Conservation (phyloP, 2,329 filamentous ascomycete genomes). For the Clarireedia hainanense region DNA sequence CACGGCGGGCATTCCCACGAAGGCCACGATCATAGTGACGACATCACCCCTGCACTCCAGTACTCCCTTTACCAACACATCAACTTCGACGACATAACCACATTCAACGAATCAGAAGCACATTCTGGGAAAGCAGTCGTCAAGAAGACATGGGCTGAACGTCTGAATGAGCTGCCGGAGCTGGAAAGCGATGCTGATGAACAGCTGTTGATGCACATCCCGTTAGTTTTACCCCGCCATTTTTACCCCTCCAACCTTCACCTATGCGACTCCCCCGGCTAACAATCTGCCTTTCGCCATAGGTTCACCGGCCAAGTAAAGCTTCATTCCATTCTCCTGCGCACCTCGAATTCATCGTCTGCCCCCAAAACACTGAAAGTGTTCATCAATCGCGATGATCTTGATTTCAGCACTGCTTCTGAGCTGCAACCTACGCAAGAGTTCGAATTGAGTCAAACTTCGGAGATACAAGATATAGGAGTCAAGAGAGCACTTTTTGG, state of each 20-base stretch:
- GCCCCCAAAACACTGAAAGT: slow-evolving; percentile 81
- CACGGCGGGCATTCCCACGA: slow-evolving; percentile 36
- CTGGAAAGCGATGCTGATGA: slow-evolving; percentile 83
- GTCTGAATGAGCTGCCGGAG: slow-evolving; percentile 63
- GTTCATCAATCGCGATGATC: slow-evolving; percentile 76
- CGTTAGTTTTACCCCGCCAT: slow-evolving; percentile 47
- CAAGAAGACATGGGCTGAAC: slow-evolving; percentile 85
- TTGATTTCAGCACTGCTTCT: slow-evolving; percentile 74
- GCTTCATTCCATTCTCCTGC: slow-evolving; percentile 80
- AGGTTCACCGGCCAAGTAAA: slow-evolving; percentile 93
- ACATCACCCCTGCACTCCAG: slow-evolving; percentile 86
- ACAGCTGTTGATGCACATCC: slow-evolving; percentile 86
- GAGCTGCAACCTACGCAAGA: slow-evolving; percentile 65
- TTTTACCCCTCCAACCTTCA: slow-evolving; percentile 6
- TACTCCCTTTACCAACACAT: slow-evolving; percentile 88
- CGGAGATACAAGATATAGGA: slow-evolving; percentile 78
- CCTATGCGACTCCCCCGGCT: neutral
- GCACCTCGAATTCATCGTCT: slow-evolving; percentile 60
- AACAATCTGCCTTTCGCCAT: slow-evolving; percentile 4
- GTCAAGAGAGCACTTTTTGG: slow-evolving; percentile 86
- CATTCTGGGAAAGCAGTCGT: slow-evolving; percentile 67
- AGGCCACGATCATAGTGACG: slow-evolving; percentile 81
- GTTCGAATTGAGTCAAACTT: slow-evolving; percentile 68
- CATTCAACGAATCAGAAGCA: slow-evolving; percentile 70
- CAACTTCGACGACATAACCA: slow-evolving; percentile 75